Evolutionary conservation across 768 basidiomycete genomes (phyloP).

Genomic region (Mrakia blollopis): DNA sequence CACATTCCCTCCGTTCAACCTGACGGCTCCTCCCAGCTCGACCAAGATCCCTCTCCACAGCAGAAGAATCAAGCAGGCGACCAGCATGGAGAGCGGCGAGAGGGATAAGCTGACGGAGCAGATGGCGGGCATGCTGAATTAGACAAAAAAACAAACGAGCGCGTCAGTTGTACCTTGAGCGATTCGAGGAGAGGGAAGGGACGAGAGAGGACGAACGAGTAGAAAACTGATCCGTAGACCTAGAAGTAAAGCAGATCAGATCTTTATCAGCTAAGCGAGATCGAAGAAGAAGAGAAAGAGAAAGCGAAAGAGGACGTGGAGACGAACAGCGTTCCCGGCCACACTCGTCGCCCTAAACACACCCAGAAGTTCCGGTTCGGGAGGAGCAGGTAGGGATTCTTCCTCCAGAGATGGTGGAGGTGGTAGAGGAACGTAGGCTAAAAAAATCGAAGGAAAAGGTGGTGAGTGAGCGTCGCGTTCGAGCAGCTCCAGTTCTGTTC

Average conservation of each 20-base stretch:
- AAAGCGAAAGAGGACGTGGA: too few species aligned
- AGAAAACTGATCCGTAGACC: constrained; percentile 60
- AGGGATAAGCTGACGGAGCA: constrained; percentile 51
- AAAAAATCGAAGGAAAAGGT: constrained; percentile 52
- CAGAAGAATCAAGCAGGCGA: constrained; percentile 60
- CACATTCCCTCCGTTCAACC: constrained; percentile 60
- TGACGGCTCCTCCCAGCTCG: constrained; percentile 64
- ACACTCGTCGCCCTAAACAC: constrained; percentile 49
- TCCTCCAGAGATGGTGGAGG: neutral
- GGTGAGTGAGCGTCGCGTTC: constrained; percentile 32
- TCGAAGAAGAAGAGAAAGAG: too few species aligned
- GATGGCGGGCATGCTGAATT: constrained; percentile 56
- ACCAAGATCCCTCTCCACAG: constrained; percentile 71
- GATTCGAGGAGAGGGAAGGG: neutral
- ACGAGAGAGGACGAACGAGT: constrained; percentile 46
- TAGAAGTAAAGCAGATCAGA: too few species aligned
- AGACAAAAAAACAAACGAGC: constrained; percentile 51
- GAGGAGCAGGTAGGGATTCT: constrained; percentile 40
- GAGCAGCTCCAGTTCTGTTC: constrained; percentile 37
- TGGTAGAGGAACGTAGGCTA: constrained; percentile 26
- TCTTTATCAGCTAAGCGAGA: too few species aligned
- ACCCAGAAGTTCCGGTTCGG: constrained; percentile 50
- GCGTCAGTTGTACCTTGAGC: neutral
- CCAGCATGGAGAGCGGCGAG: constrained; percentile 63
- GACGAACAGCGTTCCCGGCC: constrained; percentile 53